Evolutionary conservation across 2,329 filamentous ascomycete species (phyloP), one percentile per base, ranked within the genome.

Genomic region (Monilinia aucupariae): DNA sequence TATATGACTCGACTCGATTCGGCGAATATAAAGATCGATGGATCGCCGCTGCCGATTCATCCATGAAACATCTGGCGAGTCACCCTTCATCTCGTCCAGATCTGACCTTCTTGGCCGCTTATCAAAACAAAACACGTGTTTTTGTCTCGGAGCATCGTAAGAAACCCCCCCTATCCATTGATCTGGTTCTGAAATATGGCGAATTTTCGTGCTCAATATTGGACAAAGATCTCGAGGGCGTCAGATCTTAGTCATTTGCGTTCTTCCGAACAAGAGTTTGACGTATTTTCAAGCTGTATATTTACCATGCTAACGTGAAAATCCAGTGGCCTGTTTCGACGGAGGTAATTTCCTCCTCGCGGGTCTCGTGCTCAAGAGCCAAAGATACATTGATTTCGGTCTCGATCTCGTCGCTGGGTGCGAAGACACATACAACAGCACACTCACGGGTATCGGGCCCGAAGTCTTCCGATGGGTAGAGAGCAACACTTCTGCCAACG

Each of bases 261-360:
- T 22, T 22, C 30, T 52, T 52, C 4, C 34, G 49, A 20, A 37
- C 30, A 5, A 34, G 34, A 1, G 6, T 37, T 30, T 34, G 20
- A 30, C 34, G 15, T 32, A n/a, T 39, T 7, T 8, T 27, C 10
- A 6, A 8, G 13, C 22, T 39, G 6, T 15, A 13, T 15, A n/a
- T 12, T 4, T 17, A 43, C 17, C 43, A 32, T 39, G 5, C 34
- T 62, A 43, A 62, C 9, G 2, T 10, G 1, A 32, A 7, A 27
- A 30, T 17, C 47, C 61, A 84, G 81, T 96, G 64, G 88, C 89
- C 43, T 94, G 90, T 75, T 96, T 96, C 72, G 84, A 89, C 63
- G 91, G 90, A 41, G 92, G 92, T 20, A 96, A 88, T 75, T 91
- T 96, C 76, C 86, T 96, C 69, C 83, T 96, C 22, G 91, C 88